Evolutionary conservation across 257 asterid species (phyloP).

Genomic region (Solanum paucissectum): DNA sequence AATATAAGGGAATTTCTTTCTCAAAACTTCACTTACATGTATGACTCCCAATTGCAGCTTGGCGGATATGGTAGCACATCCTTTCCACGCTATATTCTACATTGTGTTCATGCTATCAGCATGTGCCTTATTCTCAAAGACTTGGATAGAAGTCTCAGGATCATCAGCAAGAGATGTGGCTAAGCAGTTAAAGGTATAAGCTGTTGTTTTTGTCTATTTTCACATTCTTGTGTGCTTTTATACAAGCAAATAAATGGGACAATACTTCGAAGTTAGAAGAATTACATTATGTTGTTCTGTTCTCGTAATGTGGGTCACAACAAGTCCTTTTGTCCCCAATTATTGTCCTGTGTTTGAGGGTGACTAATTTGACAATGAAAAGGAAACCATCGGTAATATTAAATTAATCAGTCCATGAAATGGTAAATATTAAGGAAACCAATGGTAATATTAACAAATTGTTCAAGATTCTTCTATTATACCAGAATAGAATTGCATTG

Average conservation of each 20-base stretch:
- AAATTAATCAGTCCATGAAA: neutral
- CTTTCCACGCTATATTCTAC: constrained; percentile 79
- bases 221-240: neutral
- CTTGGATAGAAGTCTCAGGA: constrained; percentile 93
- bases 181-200: constrained; percentile 75
- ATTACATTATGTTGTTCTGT: neutral
- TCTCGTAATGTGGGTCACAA: neutral
- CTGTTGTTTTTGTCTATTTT: neutral
- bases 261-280: neutral
- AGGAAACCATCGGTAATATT: neutral
- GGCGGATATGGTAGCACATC: constrained; percentile 76
- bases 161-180: constrained; percentile 89
- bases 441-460: no score
- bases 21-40: neutral
- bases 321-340: neutral
- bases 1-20: neutral
- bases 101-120: constrained; percentile 83
- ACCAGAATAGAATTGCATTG: neutral
- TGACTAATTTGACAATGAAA: neutral
- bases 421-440: no score
- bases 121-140: constrained; percentile 78
- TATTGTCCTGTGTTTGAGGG: neutral
- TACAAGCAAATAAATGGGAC: neutral
- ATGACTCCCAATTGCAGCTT: constrained; percentile 11
- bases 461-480: no score